Evolutionary conservation across 192 early-diverging fungal species (phyloP).

Genomic region (Backusella luteola): DNA sequence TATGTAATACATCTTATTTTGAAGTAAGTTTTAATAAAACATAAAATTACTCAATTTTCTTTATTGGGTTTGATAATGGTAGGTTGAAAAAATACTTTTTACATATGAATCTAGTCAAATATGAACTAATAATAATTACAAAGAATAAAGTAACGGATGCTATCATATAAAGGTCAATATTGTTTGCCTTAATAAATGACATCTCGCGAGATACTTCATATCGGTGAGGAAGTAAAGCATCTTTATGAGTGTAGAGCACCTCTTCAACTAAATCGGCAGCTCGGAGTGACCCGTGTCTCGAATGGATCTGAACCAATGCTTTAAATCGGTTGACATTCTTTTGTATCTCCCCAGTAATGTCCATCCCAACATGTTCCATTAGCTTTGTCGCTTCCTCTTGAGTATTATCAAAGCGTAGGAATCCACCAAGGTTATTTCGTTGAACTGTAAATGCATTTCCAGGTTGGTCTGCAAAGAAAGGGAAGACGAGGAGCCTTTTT

Average conservation of each 20-base stretch:
- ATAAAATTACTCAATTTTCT: background rate
- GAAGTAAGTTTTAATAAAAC: background rate
- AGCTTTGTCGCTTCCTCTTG: background rate
- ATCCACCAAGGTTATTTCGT: background rate
- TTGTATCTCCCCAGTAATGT: background rate
- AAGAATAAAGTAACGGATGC: background rate
- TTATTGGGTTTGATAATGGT: background rate
- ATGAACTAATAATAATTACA: background rate
- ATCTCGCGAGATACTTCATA: background rate
- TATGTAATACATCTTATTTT: background rate
- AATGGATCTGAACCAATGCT: conserved; percentile 12
- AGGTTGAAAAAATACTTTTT: background rate
- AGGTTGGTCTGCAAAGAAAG: conserved; percentile 32
- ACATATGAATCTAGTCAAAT: background rate
- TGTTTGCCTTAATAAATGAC: background rate
- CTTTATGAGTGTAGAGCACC: conserved; percentile 10
- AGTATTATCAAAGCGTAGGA: background rate
- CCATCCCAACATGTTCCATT: background rate
- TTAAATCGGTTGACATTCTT: background rate
- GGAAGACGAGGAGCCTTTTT: conserved; percentile 27
- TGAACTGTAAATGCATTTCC: conserved; percentile 4
- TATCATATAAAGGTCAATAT: background rate
- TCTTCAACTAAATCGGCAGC: conserved; percentile 27
- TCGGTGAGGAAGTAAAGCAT: background rate
- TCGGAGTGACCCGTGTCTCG: conserved; percentile 1